Percentiles rank a stretch among this genome's conserved stretches.
Evolutionary conservation across 129 eudicot genomes (phyloP).

Genomic region (Erigeron canadensis): DNA sequence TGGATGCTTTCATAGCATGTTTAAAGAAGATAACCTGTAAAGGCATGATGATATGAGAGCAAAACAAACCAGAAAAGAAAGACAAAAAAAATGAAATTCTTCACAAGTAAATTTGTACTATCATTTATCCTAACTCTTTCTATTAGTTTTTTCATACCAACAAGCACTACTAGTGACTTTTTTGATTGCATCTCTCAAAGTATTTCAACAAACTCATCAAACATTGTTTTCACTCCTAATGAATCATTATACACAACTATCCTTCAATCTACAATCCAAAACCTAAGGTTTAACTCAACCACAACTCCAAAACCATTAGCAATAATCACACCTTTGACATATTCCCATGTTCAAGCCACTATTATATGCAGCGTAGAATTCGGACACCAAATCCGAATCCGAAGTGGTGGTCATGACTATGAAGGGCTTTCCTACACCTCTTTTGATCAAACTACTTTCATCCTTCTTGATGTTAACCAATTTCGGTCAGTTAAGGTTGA

Average conservation of each 20-base stretch:
- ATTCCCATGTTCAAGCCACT: slow-evolving; percentile 2
- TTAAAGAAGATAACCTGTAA: too few relatives aligned
- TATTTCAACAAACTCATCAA: not conserved
- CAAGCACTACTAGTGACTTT: not conserved
- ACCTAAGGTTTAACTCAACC: not conserved
- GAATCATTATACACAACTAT: not conserved
- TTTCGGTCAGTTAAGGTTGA: not conserved
- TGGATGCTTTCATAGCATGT: too few relatives aligned
- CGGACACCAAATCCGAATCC: not conserved
- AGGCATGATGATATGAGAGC: too few relatives aligned
- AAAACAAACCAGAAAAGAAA: too few relatives aligned
- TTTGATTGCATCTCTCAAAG: not conserved
- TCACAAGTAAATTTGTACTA: not conserved
- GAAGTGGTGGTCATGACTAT: slow-evolving; percentile 5
- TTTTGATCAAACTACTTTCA: not conserved
- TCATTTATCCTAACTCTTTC: not conserved
- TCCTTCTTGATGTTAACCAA: not conserved
- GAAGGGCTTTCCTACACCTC: slow-evolving; percentile 5
- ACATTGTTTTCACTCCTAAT: not conserved
- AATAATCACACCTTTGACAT: slow-evolving; percentile 9
- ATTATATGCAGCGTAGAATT: not conserved
- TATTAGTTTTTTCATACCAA: not conserved
- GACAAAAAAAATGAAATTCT: slow-evolving; percentile 13
- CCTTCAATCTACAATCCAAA: slow-evolving; percentile 1
- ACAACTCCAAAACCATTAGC: slow-evolving; percentile 13